phyloP scores from a whole-genome alignment of 495 filamentous ascomycete genomes.

The Pseudoneurospora amorphoporcata region DNA sequence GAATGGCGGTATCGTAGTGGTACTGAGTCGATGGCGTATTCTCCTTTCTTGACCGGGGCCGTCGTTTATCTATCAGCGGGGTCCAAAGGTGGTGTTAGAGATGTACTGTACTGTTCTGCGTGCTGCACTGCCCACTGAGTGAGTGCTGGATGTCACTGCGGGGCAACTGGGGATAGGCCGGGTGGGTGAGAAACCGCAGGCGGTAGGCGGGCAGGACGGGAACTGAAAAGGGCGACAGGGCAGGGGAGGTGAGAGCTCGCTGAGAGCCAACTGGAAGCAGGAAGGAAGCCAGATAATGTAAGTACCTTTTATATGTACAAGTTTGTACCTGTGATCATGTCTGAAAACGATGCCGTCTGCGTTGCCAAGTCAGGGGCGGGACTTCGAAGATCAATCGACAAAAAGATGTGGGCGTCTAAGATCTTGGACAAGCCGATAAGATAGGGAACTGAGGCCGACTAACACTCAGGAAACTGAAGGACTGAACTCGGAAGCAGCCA shows the following conservation, averaged over 20 bases:
- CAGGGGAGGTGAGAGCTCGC: background rate
- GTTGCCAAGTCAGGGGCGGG: background rate
- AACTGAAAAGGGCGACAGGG: background rate
- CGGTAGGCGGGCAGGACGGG: constrained; percentile 1
- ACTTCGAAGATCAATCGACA: background rate
- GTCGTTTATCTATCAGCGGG: constrained; percentile 29
- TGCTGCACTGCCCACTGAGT: background rate
- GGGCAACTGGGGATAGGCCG: constrained; percentile 12
- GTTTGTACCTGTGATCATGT: background rate
- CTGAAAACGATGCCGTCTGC: background rate
- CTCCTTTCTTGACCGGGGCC: constrained; percentile 4
- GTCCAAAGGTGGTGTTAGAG: constrained; percentile 8
- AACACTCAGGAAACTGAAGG: background rate
- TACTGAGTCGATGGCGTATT: constrained; percentile 15
- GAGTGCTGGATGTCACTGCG: constrained; percentile 6
- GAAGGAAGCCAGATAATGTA: background rate
- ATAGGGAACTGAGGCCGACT: background rate
- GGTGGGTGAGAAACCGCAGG: constrained; percentile 13
- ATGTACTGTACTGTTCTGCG: background rate
- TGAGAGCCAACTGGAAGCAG: background rate
- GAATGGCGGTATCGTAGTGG: constrained; percentile 3
- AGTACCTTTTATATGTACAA: background rate
- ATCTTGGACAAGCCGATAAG: background rate
- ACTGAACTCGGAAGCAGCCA: background rate
- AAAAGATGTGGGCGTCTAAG: background rate